Conservation (phyloP, 176 grass and related monocot species). For the Juncus effusus region DNA sequence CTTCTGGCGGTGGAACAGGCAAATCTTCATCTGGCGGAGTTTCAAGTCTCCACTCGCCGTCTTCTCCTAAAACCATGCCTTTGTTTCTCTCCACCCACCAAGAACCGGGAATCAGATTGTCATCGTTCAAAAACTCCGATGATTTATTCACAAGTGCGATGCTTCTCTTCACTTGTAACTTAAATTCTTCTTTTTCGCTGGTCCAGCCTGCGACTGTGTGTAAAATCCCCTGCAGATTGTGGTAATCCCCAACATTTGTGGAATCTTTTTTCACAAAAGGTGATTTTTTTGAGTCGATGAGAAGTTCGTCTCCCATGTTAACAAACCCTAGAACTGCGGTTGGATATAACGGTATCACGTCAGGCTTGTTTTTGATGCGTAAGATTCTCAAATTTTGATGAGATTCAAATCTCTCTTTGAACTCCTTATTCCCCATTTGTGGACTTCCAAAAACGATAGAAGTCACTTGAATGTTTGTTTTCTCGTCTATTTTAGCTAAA, state of each 20-base stretch:
- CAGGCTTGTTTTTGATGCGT: constrained; percentile 63
- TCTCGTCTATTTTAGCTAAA: constrained; percentile 33
- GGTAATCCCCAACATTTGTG: constrained; percentile 58
- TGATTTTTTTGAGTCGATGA: constrained; percentile 55
- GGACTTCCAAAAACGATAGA: constrained; percentile 82
- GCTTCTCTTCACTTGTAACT: constrained; percentile 68
- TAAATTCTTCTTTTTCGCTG: constrained; percentile 53
- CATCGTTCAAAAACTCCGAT: constrained; percentile 64
- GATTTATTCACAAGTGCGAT: constrained; percentile 87
- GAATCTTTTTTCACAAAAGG: constrained; percentile 54
- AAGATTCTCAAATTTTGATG: constrained; percentile 55
- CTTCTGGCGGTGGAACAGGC: constrained; percentile 46
- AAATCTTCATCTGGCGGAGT: constrained; percentile 40
- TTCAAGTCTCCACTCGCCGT: constrained; percentile 51
- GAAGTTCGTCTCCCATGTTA: constrained; percentile 43
- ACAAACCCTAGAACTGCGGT: constrained; percentile 52
- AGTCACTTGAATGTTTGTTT: constrained; percentile 46
- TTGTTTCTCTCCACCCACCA: constrained; percentile 94
- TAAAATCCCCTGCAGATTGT: constrained; percentile 91
- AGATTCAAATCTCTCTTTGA: constrained; percentile 51
- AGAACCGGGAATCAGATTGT: constrained; percentile 62
- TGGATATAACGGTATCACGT: constrained; percentile 71
- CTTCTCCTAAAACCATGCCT: constrained; percentile 58
- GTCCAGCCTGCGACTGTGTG: constrained; percentile 68
- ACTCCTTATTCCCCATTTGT: constrained; percentile 76